Evolutionary conservation across 2,329 filamentous ascomycete species (phyloP).

Genomic region (Fusarium metavorans): DNA sequence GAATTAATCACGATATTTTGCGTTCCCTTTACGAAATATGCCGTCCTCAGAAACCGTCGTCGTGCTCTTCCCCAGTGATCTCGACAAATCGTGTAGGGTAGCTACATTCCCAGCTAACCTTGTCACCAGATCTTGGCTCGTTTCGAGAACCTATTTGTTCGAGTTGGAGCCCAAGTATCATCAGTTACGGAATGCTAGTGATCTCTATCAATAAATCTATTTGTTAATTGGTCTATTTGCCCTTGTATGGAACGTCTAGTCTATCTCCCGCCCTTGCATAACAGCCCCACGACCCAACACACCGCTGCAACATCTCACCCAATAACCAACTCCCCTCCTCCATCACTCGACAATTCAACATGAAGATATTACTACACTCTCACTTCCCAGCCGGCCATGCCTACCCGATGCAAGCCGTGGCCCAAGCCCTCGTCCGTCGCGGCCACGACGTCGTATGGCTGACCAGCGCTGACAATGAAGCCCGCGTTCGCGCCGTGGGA

Average conservation of each 20-base stretch:
- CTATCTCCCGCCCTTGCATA: background rate
- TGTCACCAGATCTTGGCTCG: background rate
- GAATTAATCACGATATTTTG: background rate
- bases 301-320: slow-evolving; percentile 5
- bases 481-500: slow-evolving; percentile 49
- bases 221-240: background rate
- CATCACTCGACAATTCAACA: slow-evolving; percentile 15
- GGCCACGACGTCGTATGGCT: slow-evolving; percentile 56
- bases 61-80: background rate
- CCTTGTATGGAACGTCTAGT: background rate
- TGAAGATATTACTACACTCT: slow-evolving; percentile 55
- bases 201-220: background rate
- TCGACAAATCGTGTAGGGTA: background rate
- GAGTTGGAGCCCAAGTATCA: background rate
- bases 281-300: slow-evolving; percentile 5
- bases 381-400: slow-evolving; percentile 55
- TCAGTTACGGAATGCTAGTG: background rate
- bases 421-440: slow-evolving; percentile 51
- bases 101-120: background rate
- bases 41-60: background rate
- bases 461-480: slow-evolving; percentile 49
- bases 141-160: background rate
- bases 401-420: slow-evolving; percentile 55
- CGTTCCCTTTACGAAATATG: background rate
- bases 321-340: background rate